A percentile compares a stretch with the other conserved stretches of the same genome.
These are phyloP conservation scores for Candida mesenterica DNA, from an alignment of 1,139 yeast genomes.

Conservation along the genomic window DNA sequence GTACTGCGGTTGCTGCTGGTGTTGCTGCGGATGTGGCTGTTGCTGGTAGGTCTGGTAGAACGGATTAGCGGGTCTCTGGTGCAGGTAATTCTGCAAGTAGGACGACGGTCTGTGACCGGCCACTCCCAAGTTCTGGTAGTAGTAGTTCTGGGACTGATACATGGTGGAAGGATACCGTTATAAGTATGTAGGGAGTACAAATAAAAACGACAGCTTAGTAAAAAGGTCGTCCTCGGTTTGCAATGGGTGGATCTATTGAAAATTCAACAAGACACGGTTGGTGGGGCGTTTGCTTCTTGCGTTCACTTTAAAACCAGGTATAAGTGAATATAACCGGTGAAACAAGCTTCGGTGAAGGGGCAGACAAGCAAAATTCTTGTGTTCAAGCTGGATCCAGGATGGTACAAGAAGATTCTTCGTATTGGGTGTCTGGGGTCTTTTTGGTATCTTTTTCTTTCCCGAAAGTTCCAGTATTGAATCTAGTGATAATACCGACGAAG, in stretches of 20 bases:
- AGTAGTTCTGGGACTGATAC: conserved; percentile 21
- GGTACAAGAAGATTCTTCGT: too few relatives aligned
- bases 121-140: conserved; percentile 32
- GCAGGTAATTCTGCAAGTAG: conserved; percentile 15
- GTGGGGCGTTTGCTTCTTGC: too few relatives aligned
- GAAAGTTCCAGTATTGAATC: too few relatives aligned
- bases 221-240: conserved; percentile 42
- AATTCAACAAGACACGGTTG: too few relatives aligned
- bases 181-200: conserved; percentile 2
- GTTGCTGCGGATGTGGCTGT: conserved; percentile 13
- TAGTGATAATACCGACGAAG: conserved; percentile 4
- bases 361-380: neutral
- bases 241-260: too few relatives aligned
- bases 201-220: conserved; percentile 37
- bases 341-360: neutral
- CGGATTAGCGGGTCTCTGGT: conserved; percentile 15
- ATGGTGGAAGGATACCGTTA: conserved; percentile 6
- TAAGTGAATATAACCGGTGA: conserved; percentile 13
- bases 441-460: neutral
- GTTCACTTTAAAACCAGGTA: conserved; percentile 9
- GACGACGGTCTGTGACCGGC: conserved; percentile 41
- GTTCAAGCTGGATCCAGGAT: too few relatives aligned
- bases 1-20: conserved; percentile 10
- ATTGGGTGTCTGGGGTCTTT: too few relatives aligned
- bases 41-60: conserved; percentile 3